A percentile compares a stretch with the other conserved stretches of the same genome.
Evolutionary conservation across 2,329 filamentous ascomycete genomes (phyloP).

Genomic region (Bipolaris bicolor): DNA sequence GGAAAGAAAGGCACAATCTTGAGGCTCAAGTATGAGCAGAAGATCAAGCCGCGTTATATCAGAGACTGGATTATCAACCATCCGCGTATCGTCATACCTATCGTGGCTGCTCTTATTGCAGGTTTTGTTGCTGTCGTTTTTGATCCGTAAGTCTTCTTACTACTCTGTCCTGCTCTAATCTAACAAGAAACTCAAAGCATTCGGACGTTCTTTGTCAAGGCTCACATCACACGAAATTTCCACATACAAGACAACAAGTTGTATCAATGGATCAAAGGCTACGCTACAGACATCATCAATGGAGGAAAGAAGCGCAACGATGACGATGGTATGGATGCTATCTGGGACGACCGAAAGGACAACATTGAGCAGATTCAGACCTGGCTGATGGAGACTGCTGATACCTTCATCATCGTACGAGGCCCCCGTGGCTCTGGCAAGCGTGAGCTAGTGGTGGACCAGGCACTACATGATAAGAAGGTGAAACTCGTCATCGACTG

Average conservation of each 20-base stretch:
- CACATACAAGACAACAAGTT: constrained; percentile 74
- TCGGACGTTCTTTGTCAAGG: constrained; percentile 87
- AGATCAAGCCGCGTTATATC: constrained; percentile 76
- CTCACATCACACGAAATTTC: constrained; percentile 80
- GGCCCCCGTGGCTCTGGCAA: constrained; percentile 92
- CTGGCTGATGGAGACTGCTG: constrained; percentile 86
- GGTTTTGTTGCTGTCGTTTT: constrained; percentile 82
- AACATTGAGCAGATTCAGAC: constrained; percentile 81
- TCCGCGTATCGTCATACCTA: constrained; percentile 84
- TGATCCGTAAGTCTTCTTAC: constrained; percentile 64
- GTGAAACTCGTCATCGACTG: constrained; percentile 89
- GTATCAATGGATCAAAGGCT: constrained; percentile 81
- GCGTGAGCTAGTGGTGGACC: constrained; percentile 82
- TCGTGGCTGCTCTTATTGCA: constrained; percentile 79
- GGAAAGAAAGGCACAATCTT: constrained; percentile 78
- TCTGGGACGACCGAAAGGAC: constrained; percentile 86
- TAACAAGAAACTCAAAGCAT: constrained; percentile 55
- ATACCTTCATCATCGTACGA: constrained; percentile 93
- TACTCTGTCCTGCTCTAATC: background rate
- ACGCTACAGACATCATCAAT: constrained; percentile 69
- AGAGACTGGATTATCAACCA: constrained; percentile 88
- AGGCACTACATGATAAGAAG: constrained; percentile 75
- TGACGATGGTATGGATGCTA: constrained; percentile 73
- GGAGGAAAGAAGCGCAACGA: constrained; percentile 65
- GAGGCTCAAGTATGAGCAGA: constrained; percentile 82